Evolutionary conservation across 306 rosid species (phyloP), one percentile per base, ranked within the genome.

Genomic region (Astragalus membranaceus): DNA sequence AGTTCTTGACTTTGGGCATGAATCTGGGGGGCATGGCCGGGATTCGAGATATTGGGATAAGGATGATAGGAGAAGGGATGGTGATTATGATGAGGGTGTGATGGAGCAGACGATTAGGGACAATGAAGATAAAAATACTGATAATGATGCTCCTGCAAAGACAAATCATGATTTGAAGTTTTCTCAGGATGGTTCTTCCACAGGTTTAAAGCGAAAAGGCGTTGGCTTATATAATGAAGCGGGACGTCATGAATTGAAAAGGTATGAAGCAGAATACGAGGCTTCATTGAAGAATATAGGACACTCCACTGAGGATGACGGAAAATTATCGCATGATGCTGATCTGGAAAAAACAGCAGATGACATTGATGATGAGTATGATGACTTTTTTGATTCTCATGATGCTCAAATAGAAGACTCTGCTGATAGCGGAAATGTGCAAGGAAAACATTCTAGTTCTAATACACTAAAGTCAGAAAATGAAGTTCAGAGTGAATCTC

Each of bases 41-140:
- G 98, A 93, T 77, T 93, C 98, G 0, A 84, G 97, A 78, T 85
- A 88, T 90, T 93, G 98, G 98, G 98, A 93, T 84, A 80, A 57
- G 82, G 98, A 93, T 87, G 97, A 93, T 81, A 78, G 98, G 83
- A 88, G 98, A 74, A 88, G 98, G 81, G 98, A 93, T 72, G 90
- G 70, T 26, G 97, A 88, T 77, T 90, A 94, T 78, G 83, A 85
- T 58, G 96, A 87, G 83, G 88, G 87, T 41, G 85, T 67, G 57
- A 72, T 85, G 68, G 84, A 85, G 66, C 79, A 77, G 64, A 61
- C 46, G 48, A 79, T 62, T 50, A 43, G 3, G 80, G 77, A 62
- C 72, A 29, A 59, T 47, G 67, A 33, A 33, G 79, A 83, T 69
- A 80, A 70, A 69, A 70, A 52, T 68, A 57, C 48, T 32, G 67